These are phyloP conservation scores for Pseudogymnoascus sp. DNA, from an alignment of 2,329 filamentous ascomycete genomes.

Conservation along the genomic window DNA sequence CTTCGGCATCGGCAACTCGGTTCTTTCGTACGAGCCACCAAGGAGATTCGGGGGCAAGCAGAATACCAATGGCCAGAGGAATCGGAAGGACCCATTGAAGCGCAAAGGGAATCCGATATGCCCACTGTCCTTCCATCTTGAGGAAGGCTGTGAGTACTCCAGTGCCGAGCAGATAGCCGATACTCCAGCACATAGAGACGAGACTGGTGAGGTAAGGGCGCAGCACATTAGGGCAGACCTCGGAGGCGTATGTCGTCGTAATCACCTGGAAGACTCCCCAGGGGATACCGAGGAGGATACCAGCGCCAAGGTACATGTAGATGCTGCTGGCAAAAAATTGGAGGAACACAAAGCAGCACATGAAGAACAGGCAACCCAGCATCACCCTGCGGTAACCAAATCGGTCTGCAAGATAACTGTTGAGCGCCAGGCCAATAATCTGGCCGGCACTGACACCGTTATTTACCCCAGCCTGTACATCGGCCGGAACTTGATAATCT, in stretches of 20 bases:
- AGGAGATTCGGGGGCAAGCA: slow-evolving; percentile 35
- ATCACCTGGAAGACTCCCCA: slow-evolving; percentile 43
- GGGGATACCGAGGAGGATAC: slow-evolving; percentile 38
- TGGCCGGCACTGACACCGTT: slow-evolving; percentile 16
- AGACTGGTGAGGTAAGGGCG: slow-evolving; percentile 42
- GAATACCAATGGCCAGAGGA: slow-evolving; percentile 34
- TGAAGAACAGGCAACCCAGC: slow-evolving; percentile 19
- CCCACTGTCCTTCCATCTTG: slow-evolving; percentile 33
- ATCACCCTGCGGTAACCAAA: slow-evolving; percentile 18
- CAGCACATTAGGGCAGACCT: slow-evolving; percentile 42
- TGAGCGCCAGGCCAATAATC: slow-evolving; percentile 18
- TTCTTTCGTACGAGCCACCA: slow-evolving; percentile 39
- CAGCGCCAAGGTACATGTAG: slow-evolving; percentile 34
- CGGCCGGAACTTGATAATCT: slow-evolving; percentile 23
- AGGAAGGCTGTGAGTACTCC: slow-evolving; percentile 37
- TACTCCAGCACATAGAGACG: slow-evolving; percentile 41
- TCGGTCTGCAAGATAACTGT: slow-evolving; percentile 17
- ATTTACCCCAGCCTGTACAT: slow-evolving; percentile 28
- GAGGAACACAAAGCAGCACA: slow-evolving; percentile 36
- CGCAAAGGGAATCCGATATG: slow-evolving; percentile 38
- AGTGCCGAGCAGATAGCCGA: slow-evolving; percentile 37
- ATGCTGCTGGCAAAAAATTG: slow-evolving; percentile 39
- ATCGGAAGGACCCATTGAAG: slow-evolving; percentile 40
- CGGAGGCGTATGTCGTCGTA: slow-evolving; percentile 28
- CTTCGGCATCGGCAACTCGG: slow-evolving; percentile 34